These are phyloP conservation scores for Aspergillus clavatus DNA, from an alignment of 2,329 filamentous ascomycete species.

Conservation along the genomic window DNA sequence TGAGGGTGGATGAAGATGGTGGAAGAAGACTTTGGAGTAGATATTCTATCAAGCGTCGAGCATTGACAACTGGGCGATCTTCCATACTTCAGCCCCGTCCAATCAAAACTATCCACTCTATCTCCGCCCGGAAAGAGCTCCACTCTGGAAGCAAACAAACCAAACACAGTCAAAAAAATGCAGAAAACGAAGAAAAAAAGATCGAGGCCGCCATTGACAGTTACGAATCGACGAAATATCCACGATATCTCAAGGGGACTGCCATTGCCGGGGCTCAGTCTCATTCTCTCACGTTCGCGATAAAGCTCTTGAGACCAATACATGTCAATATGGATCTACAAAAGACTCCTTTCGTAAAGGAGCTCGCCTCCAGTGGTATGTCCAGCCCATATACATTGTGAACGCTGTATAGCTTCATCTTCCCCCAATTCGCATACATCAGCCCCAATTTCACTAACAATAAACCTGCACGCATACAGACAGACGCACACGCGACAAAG, in stretches of 20 bases:
- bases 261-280: not conserved
- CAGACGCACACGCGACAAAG: slow-evolving; percentile 69
- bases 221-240: not conserved
- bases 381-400: not conserved
- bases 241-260: slow-evolving; percentile 5
- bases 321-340: slow-evolving; percentile 36
- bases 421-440: not conserved
- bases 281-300: not conserved
- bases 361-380: slow-evolving; percentile 76
- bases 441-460: slow-evolving; percentile 8
- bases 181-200: slow-evolving; percentile 15
- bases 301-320: slow-evolving; percentile 4
- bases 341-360: slow-evolving; percentile 68
- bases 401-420: not conserved
- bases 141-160: slow-evolving; percentile 8
- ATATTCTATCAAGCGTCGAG: no score
- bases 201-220: not conserved
- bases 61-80: no score
- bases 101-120: not conserved
- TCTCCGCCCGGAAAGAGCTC: not conserved
- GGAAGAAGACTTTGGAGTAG: no score
- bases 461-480: slow-evolving; percentile 48
- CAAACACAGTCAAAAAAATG: slow-evolving; percentile 9
- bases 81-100: not conserved
- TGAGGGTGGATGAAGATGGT: no score